A percentile compares a stretch with the other conserved stretches of the same genome.
phyloP scores from a whole-genome alignment of 768 basidiomycete species.

The Leccinum imitatum region DNA sequence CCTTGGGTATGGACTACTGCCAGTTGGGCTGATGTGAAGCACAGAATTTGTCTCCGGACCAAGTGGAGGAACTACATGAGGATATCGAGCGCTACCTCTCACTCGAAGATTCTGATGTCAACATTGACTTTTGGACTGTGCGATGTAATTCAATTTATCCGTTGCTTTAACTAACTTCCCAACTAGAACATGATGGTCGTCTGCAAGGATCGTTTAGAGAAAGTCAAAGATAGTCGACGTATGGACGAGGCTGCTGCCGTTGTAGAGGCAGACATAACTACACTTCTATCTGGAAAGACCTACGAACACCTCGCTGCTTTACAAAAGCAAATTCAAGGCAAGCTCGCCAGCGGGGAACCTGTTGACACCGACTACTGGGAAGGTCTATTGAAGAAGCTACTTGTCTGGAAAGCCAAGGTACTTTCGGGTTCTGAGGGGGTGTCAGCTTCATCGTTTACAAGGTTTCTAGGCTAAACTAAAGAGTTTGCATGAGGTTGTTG shows the following conservation, averaged over 20 bases:
- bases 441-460: conserved; percentile 3
- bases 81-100: conserved; percentile 92
- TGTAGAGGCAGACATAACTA: conserved; percentile 83
- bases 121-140: conserved; percentile 98
- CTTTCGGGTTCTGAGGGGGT: conserved; percentile 4
- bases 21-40: conserved; percentile 11
- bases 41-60: conserved; percentile 81
- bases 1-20: background rate
- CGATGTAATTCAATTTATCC: conserved; percentile 20
- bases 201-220: conserved; percentile 86
- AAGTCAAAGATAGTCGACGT: conserved; percentile 59
- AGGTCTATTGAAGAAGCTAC: conserved; percentile 80
- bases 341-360: conserved; percentile 89
- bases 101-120: conserved; percentile 79
- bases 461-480: conserved; percentile 78
- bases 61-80: conserved; percentile 90
- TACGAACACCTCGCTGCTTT: conserved; percentile 80
- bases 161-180: conserved; percentile 6
- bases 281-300: conserved; percentile 79
- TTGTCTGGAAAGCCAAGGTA: conserved; percentile 98
- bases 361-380: conserved; percentile 99
- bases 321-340: conserved; percentile 84
- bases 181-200: conserved; percentile 94
- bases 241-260: conserved; percentile 69
- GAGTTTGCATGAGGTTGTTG: conserved; percentile 91